Conservation (phyloP, 371 early-diverging fungal genomes). For the Lichtheimia corymbifera region DNA sequence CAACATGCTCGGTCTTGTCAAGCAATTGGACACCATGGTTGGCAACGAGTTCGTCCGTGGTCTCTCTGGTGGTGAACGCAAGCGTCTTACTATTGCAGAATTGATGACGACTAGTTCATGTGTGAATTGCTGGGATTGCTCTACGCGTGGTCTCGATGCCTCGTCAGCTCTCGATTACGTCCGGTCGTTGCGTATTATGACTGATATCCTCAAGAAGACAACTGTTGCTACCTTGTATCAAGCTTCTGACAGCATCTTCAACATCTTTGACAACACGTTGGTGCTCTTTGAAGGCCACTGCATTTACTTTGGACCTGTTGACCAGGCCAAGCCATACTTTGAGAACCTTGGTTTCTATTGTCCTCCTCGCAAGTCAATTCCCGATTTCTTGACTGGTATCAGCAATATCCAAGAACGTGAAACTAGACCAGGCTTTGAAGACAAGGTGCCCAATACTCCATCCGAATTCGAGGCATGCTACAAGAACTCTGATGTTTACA, state of each 20-base stretch:
- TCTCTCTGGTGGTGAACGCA: constrained; percentile 84
- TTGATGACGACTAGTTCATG: constrained; percentile 78
- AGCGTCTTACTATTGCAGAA: constrained; percentile 83
- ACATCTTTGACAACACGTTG: constrained; percentile 73
- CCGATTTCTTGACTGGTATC: constrained; percentile 64
- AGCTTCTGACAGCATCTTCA: constrained; percentile 73
- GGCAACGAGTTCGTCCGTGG: constrained; percentile 84
- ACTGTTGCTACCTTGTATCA: constrained; percentile 67
- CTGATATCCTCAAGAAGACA: constrained; percentile 56
- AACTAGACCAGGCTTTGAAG: constrained; percentile 50
- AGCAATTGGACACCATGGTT: constrained; percentile 75
- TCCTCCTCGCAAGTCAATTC: no score
- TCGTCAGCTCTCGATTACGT: constrained; percentile 81
- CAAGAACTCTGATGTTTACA: constrained; percentile 25
- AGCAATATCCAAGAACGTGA: constrained; percentile 60
- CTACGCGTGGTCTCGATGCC: constrained; percentile 88
- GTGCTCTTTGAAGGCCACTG: constrained; percentile 72
- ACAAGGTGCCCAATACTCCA: constrained; percentile 40
- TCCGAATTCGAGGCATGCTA: constrained; percentile 48
- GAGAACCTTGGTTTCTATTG: no score
- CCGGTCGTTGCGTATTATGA: constrained; percentile 64
- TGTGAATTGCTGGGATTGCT: constrained; percentile 83
- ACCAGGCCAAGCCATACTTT: constrained; percentile 63
- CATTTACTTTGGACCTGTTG: constrained; percentile 72
- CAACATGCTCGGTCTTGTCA: constrained; percentile 68